These are phyloP conservation scores for Aureobasidium pullulans DNA, from an alignment of 2,329 filamentous ascomycete genomes.

Conservation along the genomic window DNA sequence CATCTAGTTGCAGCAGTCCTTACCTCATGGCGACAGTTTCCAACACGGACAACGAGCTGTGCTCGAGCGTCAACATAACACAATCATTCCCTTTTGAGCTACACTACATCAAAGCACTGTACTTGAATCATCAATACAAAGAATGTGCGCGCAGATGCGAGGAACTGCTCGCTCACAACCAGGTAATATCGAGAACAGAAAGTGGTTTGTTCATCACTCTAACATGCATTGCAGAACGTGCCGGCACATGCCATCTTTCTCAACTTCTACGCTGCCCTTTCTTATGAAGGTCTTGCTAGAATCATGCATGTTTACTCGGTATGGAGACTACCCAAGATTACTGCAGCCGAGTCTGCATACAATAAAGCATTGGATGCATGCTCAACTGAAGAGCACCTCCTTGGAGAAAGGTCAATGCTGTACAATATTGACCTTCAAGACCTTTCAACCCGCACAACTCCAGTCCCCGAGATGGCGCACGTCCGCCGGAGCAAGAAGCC, in stretches of 20 bases:
- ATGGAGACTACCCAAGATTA: conserved; percentile 36
- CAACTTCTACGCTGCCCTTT: conserved; percentile 40
- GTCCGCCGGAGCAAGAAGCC: not conserved
- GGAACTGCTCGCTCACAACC: conserved; percentile 17
- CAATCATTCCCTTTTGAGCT: conserved; percentile 17
- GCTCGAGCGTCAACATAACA: not conserved
- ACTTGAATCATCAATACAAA: conserved; percentile 23
- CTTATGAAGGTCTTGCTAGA: conserved; percentile 40
- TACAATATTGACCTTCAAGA: not conserved
- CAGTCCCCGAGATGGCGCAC: not conserved
- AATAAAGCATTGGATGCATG: conserved; percentile 21
- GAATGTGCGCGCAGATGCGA: conserved; percentile 26
- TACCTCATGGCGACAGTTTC: not conserved
- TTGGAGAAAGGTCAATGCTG: not conserved
- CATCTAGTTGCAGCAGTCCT: not conserved
- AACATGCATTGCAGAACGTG: conserved; percentile 31
- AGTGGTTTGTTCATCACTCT: conserved; percentile 9
- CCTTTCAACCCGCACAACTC: not conserved
- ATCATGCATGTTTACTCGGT: conserved; percentile 39
- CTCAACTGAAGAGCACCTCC: conserved; percentile 14
- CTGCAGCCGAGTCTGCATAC: conserved; percentile 35
- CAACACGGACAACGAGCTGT: not conserved
- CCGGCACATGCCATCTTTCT: conserved; percentile 21
- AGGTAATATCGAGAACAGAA: not conserved
- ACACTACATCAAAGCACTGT: conserved; percentile 26